Conservation (phyloP, 2,329 filamentous ascomycete species). For the Claviceps quebecensis region DNA sequence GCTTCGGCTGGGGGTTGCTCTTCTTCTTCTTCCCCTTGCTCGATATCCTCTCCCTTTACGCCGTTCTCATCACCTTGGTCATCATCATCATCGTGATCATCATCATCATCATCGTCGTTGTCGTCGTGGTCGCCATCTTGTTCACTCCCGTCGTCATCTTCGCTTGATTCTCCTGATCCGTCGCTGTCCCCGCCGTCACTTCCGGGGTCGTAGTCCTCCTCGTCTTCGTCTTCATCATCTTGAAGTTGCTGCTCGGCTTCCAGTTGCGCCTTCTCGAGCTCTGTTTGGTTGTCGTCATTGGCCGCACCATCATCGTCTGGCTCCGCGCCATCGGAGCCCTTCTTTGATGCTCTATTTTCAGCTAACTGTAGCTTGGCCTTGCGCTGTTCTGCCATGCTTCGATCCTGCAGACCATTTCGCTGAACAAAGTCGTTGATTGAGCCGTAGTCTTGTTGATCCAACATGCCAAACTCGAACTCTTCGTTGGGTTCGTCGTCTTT, state of each 20-base stretch:
- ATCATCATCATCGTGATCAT: conserved; percentile 19
- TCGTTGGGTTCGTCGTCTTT: conserved; percentile 34
- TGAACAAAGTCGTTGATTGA: conserved; percentile 52
- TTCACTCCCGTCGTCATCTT: conserved; percentile 39
- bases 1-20: conserved; percentile 9
- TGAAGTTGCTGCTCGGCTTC: conserved; percentile 40
- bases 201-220: conserved; percentile 53
- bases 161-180: conserved; percentile 36
- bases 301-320: conserved; percentile 14
- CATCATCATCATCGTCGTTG: conserved; percentile 15
- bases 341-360: conserved; percentile 40
- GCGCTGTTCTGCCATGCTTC: conserved; percentile 54
- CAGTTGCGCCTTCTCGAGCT: conserved; percentile 33
- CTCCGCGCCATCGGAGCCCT: conserved; percentile 25
- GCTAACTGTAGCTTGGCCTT: conserved; percentile 49
- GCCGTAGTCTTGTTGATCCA: conserved; percentile 54
- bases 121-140: conserved; percentile 30
- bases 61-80: conserved; percentile 20
- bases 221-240: conserved; percentile 49
- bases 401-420: conserved; percentile 46
- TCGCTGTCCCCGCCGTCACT: conserved; percentile 42
- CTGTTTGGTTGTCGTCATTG: conserved; percentile 25
- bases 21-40: conserved; percentile 10
- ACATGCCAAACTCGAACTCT: conserved; percentile 54
- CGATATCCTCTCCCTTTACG: conserved; percentile 10